Conservation (phyloP, 2,329 filamentous ascomycete genomes). For the Pezicula neosporulosa region DNA sequence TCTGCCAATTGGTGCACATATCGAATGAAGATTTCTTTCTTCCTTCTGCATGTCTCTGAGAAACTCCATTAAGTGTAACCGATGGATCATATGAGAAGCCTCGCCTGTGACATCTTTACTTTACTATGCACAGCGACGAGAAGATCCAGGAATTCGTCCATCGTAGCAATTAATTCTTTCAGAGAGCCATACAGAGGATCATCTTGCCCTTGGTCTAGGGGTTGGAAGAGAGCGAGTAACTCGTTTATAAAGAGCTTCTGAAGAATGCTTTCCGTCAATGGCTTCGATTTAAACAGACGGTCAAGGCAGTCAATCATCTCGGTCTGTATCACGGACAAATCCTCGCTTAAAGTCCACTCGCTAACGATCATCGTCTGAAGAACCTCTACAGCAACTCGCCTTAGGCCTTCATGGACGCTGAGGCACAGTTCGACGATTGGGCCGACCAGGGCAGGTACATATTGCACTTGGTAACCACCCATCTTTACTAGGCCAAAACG, state of each 20-base stretch:
- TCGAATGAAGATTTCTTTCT: conserved; percentile 93
- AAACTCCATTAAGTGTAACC: conserved; percentile 90
- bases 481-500: conserved; percentile 79
- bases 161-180: conserved; percentile 74
- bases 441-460: conserved; percentile 86
- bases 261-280: conserved; percentile 80
- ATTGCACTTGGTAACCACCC: conserved; percentile 97
- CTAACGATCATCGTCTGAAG: conserved; percentile 97
- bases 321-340: conserved; percentile 85
- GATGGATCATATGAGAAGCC: conserved; percentile 80
- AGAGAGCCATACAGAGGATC: conserved; percentile 75
- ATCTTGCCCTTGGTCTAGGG: conserved; percentile 60
- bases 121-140: conserved; percentile 84
- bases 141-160: conserved; percentile 88
- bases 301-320: conserved; percentile 97
- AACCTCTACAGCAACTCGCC: conserved; percentile 87
- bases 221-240: conserved; percentile 75
- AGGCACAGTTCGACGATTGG: conserved; percentile 92
- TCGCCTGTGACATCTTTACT: conserved; percentile 69
- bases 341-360: conserved; percentile 94
- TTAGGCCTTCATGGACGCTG: conserved; percentile 88
- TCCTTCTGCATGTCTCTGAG: conserved; percentile 95
- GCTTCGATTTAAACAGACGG: conserved; percentile 82
- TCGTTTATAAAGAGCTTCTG: conserved; percentile 92
- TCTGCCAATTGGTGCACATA: conserved; percentile 90